Percentiles rank a stretch among this genome's conserved stretches.
These are phyloP conservation scores for Musa troglodytarum DNA, from an alignment of 176 grass and related monocot species.

Conservation along the genomic window DNA sequence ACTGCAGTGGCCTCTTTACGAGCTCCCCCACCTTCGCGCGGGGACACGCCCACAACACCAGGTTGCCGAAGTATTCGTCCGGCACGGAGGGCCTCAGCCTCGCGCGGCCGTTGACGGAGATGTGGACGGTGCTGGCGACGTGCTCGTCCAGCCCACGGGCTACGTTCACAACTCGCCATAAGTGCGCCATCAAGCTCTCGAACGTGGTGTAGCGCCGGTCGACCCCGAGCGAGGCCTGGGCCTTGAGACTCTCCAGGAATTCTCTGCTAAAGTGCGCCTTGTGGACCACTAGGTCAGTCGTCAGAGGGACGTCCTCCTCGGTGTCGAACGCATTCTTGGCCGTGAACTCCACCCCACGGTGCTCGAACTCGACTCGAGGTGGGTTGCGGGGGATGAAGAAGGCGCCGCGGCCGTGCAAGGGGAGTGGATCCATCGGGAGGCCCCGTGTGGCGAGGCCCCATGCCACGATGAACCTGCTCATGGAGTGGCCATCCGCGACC, in stretches of 20 bases:
- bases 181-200: constrained; percentile 24
- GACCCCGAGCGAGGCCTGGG: constrained; percentile 10
- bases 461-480: constrained; percentile 23
- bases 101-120: constrained; percentile 24
- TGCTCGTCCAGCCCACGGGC: constrained; percentile 16
- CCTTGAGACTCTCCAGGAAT: constrained; percentile 16
- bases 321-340: neutral
- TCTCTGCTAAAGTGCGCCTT: constrained; percentile 11
- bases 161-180: constrained; percentile 27
- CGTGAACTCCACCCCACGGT: constrained; percentile 7
- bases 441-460: constrained; percentile 29
- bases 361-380: constrained; percentile 16
- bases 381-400: constrained; percentile 26
- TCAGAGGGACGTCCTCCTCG: neutral
- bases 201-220: constrained; percentile 22
- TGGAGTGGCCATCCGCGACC: constrained; percentile 29
- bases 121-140: constrained; percentile 15
- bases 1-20: neutral
- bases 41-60: constrained; percentile 26
- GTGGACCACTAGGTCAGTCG: neutral
- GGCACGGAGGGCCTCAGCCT: constrained; percentile 18
- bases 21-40: constrained; percentile 18
- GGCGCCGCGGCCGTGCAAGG: constrained; percentile 15
- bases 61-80: constrained; percentile 33
- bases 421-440: neutral